A percentile compares a stretch with the other conserved stretches of the same genome.
Evolutionary conservation across 805 yeast species (phyloP).

Genomic region (Spathaspora gorwiae): DNA sequence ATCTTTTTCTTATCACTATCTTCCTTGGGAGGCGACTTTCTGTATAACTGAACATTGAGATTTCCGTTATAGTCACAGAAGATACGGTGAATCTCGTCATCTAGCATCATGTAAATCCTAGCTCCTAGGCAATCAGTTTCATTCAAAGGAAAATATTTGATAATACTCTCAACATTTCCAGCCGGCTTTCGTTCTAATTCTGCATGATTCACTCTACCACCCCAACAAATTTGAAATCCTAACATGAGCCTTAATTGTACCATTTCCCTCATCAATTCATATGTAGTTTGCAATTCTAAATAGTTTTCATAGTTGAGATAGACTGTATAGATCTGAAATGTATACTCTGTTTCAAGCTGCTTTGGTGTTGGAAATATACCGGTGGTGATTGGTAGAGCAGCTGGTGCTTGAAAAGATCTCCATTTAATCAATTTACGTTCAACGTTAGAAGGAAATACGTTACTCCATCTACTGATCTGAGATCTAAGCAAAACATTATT

Average conservation of each 20-base stretch:
- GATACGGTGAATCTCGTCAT: conserved; percentile 82
- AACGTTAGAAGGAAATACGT: conserved; percentile 74
- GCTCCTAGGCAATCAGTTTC: conserved; percentile 45
- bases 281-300: conserved; percentile 45
- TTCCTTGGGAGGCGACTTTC: conserved; percentile 12
- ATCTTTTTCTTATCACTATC: conserved; percentile 4
- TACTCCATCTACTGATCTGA: conserved; percentile 85
- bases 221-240: conserved; percentile 89
- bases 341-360: conserved; percentile 68
- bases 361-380: conserved; percentile 67
- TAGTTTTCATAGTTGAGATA: conserved; percentile 57
- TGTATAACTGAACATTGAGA: conserved; percentile 75
- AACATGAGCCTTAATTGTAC: conserved; percentile 72
- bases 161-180: conserved; percentile 51
- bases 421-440: conserved; percentile 74
- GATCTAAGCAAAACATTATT: conserved; percentile 51
- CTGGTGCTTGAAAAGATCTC: conserved; percentile 91
- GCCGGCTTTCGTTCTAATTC: conserved; percentile 58
- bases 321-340: conserved; percentile 80
- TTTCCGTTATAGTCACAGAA: conserved; percentile 67
- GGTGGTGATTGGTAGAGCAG: conserved; percentile 81
- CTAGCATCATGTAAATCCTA: conserved; percentile 69
- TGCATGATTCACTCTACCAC: conserved; percentile 57
- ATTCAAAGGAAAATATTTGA: conserved; percentile 48
- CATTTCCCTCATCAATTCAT: conserved; percentile 77